Evolutionary conservation across 345 rosid species (phyloP).

Genomic region (Hibiscus tridactylites): DNA sequence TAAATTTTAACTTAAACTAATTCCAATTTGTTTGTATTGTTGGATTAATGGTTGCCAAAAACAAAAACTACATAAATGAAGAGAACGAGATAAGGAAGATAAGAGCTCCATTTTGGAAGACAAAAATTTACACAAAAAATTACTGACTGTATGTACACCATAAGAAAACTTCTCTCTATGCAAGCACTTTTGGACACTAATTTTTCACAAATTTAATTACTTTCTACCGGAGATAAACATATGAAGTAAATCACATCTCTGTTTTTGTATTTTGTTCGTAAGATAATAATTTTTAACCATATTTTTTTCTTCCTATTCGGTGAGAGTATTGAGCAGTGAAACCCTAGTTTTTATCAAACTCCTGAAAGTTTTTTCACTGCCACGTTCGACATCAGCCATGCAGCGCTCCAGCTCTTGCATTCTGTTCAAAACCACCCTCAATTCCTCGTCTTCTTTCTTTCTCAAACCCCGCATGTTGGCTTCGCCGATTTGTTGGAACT

Average conservation of each 20-base stretch:
- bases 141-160: neutral
- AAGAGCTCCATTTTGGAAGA: neutral
- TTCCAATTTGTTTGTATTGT: too few species aligned
- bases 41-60: too few species aligned
- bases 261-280: neutral
- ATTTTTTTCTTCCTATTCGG: conserved; percentile 6
- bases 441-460: conserved; percentile 41
- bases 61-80: too few species aligned
- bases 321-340: conserved; percentile 45
- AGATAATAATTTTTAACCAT: neutral
- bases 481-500: conserved; percentile 24
- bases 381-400: conserved; percentile 26
- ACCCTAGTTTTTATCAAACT: conserved; percentile 50
- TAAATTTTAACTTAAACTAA: too few species aligned
- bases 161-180: neutral
- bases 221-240: neutral
- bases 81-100: neutral
- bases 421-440: conserved; percentile 27
- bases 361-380: conserved; percentile 40
- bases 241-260: neutral
- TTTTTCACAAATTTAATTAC: neutral
- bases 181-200: neutral
- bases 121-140: neutral
- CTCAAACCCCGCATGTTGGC: conserved; percentile 37
- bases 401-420: conserved; percentile 38